Conservation (phyloP, 192 early-diverging fungal genomes). For the Linnemannia elongata region DNA sequence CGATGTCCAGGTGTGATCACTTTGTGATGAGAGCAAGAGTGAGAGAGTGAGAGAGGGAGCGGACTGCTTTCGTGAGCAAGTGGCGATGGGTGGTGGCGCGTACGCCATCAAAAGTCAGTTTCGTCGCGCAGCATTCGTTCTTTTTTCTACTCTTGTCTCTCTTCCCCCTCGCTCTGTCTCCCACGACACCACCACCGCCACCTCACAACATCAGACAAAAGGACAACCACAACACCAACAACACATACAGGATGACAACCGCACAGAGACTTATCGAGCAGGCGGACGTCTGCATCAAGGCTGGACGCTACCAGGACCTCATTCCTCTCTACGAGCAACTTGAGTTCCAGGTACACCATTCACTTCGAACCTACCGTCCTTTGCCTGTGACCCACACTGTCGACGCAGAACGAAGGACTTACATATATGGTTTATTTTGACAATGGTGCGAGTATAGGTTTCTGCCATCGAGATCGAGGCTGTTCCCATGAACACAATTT, state of each 20-base stretch:
- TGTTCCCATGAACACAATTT: slow-evolving; percentile 49
- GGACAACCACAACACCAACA: background rate
- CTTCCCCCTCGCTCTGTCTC: background rate
- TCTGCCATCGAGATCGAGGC: slow-evolving; percentile 49
- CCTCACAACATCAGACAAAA: background rate
- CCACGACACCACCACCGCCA: background rate
- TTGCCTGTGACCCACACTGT: background rate
- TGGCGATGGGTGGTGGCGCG: slow-evolving; percentile 3
- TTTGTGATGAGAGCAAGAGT: background rate
- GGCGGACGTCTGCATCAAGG: slow-evolving; percentile 38
- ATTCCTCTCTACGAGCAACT: slow-evolving; percentile 54
- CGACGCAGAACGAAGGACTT: background rate
- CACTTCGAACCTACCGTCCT: background rate
- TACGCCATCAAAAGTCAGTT: background rate
- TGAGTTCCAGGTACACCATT: slow-evolving; percentile 42
- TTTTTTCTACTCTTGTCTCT: background rate
- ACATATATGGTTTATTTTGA: no score
- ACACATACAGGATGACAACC: slow-evolving; percentile 12
- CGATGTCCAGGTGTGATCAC: no score
- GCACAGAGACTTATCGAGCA: slow-evolving; percentile 36
- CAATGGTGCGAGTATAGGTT: slow-evolving; percentile 11
- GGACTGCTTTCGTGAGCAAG: background rate
- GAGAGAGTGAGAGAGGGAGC: background rate
- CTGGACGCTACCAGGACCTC: slow-evolving; percentile 50
- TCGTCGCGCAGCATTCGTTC: slow-evolving; percentile 3